Percentiles rank a stretch among this genome's conserved stretches.
phyloP scores from a whole-genome alignment of 805 yeast genomes.

The Kuraishia piskuri region DNA sequence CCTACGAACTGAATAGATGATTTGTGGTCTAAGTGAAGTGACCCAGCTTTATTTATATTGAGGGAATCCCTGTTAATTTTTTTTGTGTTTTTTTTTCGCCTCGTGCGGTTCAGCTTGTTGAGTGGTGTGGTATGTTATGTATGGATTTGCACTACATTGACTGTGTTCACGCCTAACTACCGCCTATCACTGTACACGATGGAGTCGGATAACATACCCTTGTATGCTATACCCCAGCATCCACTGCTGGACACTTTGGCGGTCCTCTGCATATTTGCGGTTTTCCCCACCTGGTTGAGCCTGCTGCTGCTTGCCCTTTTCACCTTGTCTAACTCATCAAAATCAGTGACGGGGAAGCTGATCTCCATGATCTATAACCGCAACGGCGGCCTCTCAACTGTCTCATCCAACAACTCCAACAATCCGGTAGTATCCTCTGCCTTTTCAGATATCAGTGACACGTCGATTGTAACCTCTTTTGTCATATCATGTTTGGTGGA shows the following conservation, averaged over 20 bases:
- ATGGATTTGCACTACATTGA: not conserved
- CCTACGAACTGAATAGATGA: too few relatives aligned
- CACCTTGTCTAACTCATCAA: conserved; percentile 7
- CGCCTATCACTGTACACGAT: not conserved
- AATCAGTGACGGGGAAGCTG: conserved; percentile 6
- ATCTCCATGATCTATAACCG: conserved; percentile 5
- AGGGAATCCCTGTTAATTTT: too few relatives aligned
- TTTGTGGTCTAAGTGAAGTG: too few relatives aligned
- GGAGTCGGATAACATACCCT: not conserved
- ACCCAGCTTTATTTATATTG: too few relatives aligned
- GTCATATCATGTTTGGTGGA: conserved; percentile 1
- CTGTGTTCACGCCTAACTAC: not conserved
- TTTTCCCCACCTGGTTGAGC: conserved; percentile 17
- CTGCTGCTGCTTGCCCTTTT: conserved; percentile 5
- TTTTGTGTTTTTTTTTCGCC: not conserved
- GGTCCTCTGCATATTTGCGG: conserved; percentile 18
- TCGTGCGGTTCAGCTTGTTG: not conserved
- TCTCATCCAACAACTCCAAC: not conserved
- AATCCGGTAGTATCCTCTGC: not conserved
- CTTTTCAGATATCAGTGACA: not conserved
- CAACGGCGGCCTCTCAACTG: not conserved
- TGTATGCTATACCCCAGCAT: conserved; percentile 17
- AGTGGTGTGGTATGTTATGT: not conserved
- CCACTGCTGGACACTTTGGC: conserved; percentile 24
- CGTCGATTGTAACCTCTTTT: not conserved